Conservation (phyloP, 331 rosid genomes). For the Pyrus hybrid region DNA sequence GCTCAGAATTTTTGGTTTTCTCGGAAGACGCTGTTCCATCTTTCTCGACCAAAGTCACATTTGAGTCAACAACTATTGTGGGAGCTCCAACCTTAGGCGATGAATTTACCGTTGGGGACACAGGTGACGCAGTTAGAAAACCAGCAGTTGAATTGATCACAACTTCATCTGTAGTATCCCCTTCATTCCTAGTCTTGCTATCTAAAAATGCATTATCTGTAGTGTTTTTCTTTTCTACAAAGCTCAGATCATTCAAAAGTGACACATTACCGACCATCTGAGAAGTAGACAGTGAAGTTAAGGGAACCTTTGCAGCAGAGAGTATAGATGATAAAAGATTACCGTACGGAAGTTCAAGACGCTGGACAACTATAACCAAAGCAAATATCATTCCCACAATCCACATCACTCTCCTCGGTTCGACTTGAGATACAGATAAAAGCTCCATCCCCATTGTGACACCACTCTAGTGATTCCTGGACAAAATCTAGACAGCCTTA, state of each 20-base stretch:
- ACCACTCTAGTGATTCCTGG: neutral
- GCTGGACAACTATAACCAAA: slow-evolving; percentile 43
- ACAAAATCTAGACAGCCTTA: slow-evolving; percentile 14
- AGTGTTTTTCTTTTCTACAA: slow-evolving; percentile 10
- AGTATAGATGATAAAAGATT: slow-evolving; percentile 37
- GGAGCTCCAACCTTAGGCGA: slow-evolving; percentile 24
- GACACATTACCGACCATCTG: slow-evolving; percentile 12
- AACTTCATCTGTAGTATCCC: slow-evolving; percentile 9
- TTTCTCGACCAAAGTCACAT: slow-evolving; percentile 18
- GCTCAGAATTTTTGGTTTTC: slow-evolving; percentile 28
- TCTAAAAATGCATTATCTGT: slow-evolving; percentile 17
- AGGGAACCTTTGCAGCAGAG: slow-evolving; percentile 20
- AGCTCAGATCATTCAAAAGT: slow-evolving; percentile 18
- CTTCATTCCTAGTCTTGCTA: slow-evolving; percentile 14
- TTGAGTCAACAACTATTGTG: slow-evolving; percentile 8
- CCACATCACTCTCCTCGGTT: slow-evolving; percentile 45
- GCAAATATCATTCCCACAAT: slow-evolving; percentile 41
- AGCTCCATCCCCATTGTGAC: slow-evolving; percentile 43
- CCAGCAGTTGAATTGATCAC: slow-evolving; percentile 12
- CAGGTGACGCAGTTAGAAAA: slow-evolving; percentile 17
- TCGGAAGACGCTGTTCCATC: slow-evolving; percentile 2
- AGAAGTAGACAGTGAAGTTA: slow-evolving; percentile 23
- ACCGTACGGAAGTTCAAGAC: slow-evolving; percentile 57
- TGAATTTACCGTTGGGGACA: slow-evolving; percentile 17
- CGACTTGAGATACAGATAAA: slow-evolving; percentile 33